Percentiles rank a stretch among this genome's conserved stretches.
phyloP scores from a whole-genome alignment of 2,329 filamentous ascomycete species.

The Botrytis sinoallii region DNA sequence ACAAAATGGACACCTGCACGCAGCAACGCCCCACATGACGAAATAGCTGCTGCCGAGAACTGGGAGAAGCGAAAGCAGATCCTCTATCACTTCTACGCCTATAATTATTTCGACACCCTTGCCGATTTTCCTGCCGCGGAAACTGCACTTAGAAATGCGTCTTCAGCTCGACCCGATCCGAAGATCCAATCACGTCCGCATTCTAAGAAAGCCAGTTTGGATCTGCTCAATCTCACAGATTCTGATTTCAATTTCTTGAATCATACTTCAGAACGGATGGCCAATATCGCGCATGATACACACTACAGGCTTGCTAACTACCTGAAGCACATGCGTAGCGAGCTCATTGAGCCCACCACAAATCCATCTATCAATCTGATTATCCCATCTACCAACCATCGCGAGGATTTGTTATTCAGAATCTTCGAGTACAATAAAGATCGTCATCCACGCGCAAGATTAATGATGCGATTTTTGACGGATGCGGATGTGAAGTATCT shows the following conservation, averaged over 20 bases:
- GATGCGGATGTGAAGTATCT: not conserved
- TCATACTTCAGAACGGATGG: not conserved
- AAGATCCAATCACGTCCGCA: not conserved
- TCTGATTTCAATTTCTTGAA: not conserved
- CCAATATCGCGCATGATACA: not conserved
- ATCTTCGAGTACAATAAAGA: not conserved
- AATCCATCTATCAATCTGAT: not conserved
- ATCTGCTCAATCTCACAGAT: not conserved
- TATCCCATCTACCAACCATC: not conserved
- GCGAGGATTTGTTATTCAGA: not conserved
- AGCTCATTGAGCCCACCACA: not conserved
- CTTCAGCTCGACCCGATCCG: not conserved
- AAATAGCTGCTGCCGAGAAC: not conserved
- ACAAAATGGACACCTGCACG: not conserved
- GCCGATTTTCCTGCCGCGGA: not conserved
- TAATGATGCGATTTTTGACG: not conserved
- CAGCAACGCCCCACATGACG: not conserved
- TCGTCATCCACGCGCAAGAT: not conserved
- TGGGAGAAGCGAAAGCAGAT: not conserved
- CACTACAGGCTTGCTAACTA: not conserved
- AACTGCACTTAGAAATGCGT: not conserved
- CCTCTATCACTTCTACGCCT: conserved; percentile 6
- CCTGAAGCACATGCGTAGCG: not conserved
- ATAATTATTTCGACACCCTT: not conserved
- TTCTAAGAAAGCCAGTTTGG: not conserved